Evolutionary conservation across 345 rosid genomes (phyloP), one percentile per base, ranked within the genome.

Genomic region (Sisymbrium irio): DNA sequence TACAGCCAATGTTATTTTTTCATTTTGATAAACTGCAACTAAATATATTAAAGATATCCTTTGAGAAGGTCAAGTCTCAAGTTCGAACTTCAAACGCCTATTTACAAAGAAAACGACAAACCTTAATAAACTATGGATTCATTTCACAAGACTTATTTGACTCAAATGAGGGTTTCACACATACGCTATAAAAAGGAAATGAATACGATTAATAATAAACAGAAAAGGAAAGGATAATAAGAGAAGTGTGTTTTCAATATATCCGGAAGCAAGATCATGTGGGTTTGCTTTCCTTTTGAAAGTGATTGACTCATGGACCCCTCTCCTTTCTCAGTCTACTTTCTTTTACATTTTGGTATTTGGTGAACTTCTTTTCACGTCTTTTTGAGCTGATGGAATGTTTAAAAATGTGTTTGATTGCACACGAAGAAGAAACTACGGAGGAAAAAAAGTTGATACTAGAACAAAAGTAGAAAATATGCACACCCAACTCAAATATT

Each of bases 241-340:
- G 62, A 66, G 78, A 59, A 60, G 69, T 49, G 39, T 60, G 46
- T 45, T 54, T 69, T 56, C 62, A 47, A 77, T 71, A 40, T 25
- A 77, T 69, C 72, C 62, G n/a, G 76, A 58, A 65, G 47, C 77
- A 65, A 71, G 67, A 65, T 40, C 80, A 77, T 65, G 77, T 77
- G 80, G 67, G 40, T 77, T 77, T 65, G 72, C 72, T 65, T 71
- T 71, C 12, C 47, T 65, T 71, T 65, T 19, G 80, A 71, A 65
- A 71, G 72, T 71, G 80, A 77, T 47, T n/a, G 71, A 63, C 55
- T 71, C 42, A 63, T 69, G 50, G 75, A 70, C 75, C 76, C 65
- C 44, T 63, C 44, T 63, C 41, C 60, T 64, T 18, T 25, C 65
- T 37, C 60, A 10, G 6, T 64, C 42, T 46, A 28, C 47, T 35